Conservation (phyloP, 192 early-diverging fungal species). For the Coemansia sp. region DNA sequence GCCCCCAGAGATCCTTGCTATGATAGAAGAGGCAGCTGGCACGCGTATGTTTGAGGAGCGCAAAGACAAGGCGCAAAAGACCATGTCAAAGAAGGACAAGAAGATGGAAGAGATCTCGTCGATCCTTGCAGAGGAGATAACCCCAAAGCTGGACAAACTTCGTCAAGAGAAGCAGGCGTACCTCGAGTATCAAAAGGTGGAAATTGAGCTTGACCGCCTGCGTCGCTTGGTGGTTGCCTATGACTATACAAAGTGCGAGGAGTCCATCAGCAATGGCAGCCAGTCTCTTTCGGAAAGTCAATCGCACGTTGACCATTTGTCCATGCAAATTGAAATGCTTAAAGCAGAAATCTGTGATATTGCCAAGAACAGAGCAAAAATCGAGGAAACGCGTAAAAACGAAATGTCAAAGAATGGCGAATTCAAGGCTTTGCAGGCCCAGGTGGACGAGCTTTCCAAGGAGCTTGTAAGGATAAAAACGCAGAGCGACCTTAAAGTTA, state of each 20-base stretch:
- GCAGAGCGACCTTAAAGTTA: slow-evolving; percentile 77
- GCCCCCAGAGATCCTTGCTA: slow-evolving; percentile 89
- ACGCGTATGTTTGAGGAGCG: slow-evolving; percentile 99
- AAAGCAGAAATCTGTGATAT: slow-evolving; percentile 67
- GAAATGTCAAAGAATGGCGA: slow-evolving; percentile 64
- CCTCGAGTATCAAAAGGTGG: slow-evolving; percentile 91
- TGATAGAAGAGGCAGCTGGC: slow-evolving; percentile 99
- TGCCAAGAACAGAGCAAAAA: slow-evolving; percentile 58
- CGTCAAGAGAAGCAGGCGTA: slow-evolving; percentile 83
- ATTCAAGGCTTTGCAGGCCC: slow-evolving; percentile 69
- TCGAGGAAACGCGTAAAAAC: slow-evolving; percentile 46
- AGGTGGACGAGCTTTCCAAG: slow-evolving; percentile 74
- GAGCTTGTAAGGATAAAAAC: slow-evolving; percentile 81
- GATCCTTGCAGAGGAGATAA: slow-evolving; percentile 85
- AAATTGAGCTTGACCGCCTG: slow-evolving; percentile 83
- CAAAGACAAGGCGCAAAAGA: slow-evolving; percentile 91
- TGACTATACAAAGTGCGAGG: slow-evolving; percentile 77
- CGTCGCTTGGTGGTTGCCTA: slow-evolving; percentile 79
- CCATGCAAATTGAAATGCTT: slow-evolving; percentile 53
- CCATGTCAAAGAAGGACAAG: slow-evolving; percentile 93
- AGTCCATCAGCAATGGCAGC: slow-evolving; percentile 52
- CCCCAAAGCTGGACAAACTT: slow-evolving; percentile 88
- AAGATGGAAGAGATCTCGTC: slow-evolving; percentile 89
- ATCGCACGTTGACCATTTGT: slow-evolving; percentile 37
- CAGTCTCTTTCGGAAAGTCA: slow-evolving; percentile 30